Evolutionary conservation across 148 eudicot species (phyloP).

Genomic region (Gaultheria prostrata): DNA sequence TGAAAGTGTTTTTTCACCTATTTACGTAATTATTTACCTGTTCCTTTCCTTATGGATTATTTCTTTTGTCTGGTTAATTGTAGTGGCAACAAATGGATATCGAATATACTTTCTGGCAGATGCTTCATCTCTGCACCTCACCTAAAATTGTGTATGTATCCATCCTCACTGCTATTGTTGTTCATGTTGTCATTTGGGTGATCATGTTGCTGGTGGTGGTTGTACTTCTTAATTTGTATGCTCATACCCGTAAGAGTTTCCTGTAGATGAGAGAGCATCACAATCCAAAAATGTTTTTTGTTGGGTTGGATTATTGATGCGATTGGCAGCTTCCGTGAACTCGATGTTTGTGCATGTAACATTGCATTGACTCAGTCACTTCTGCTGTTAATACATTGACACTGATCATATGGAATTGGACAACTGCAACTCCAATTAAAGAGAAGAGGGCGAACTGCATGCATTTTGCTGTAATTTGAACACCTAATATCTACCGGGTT

Average conservation of each 20-base stretch:
- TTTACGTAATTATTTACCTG: neutral
- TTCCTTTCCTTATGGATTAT: neutral
- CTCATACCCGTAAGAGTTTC: neutral
- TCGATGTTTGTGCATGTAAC: neutral
- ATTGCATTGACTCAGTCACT: neutral
- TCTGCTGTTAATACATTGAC: neutral
- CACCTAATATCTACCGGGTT: neutral
- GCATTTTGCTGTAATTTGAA: neutral
- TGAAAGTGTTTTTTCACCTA: neutral
- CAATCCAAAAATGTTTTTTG: neutral
- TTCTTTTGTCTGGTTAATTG: slow-evolving; percentile 29
- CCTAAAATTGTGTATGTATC: slow-evolving; percentile 79
- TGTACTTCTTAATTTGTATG: neutral
- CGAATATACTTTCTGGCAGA: slow-evolving; percentile 98
- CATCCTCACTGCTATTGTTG: slow-evolving; percentile 9
- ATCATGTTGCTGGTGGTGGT: neutral
- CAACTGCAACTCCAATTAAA: neutral
- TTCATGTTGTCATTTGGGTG: slow-evolving; percentile 13
- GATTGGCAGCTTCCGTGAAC: neutral
- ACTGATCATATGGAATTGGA: slow-evolving; percentile 5
- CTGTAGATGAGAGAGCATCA: neutral
- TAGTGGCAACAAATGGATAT: slow-evolving; percentile 99
- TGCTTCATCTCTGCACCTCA: slow-evolving; percentile 87
- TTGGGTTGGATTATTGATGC: neutral
- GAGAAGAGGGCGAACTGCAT: neutral